A percentile compares a stretch with the other conserved stretches of the same genome.
These are phyloP conservation scores for Hygrophila difformis DNA, from an alignment of 257 asterid species.

Conservation along the genomic window DNA sequence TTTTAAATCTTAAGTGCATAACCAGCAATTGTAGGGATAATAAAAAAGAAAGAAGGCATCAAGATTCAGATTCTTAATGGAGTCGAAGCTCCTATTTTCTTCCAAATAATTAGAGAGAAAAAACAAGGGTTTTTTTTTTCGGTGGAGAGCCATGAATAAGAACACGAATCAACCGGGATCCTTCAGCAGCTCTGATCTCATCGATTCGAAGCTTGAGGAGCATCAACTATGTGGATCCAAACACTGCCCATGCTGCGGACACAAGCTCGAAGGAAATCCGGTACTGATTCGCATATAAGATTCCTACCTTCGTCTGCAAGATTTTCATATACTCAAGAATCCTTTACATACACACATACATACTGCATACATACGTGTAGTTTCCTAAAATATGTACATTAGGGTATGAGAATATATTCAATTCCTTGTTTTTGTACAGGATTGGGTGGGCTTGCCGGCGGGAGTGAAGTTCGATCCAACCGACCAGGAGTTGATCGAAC, in stretches of 20 bases:
- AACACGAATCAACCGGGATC: conserved; percentile 40
- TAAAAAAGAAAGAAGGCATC: not conserved
- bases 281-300: conserved; percentile 28
- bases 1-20: too few relatives aligned
- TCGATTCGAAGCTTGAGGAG: conserved; percentile 93
- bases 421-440: conserved; percentile 27
- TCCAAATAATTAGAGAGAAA: not conserved
- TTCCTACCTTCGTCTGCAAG: conserved; percentile 43
- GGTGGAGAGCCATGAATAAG: conserved; percentile 37
- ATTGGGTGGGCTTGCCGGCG: conserved; percentile 97
- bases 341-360: conserved; percentile 14
- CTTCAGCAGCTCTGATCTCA: conserved; percentile 76
- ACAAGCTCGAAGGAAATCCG: conserved; percentile 86
- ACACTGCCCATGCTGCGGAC: conserved; percentile 97
- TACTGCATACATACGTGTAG: too few relatives aligned
- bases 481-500: conserved; percentile 93
- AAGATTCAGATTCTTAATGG: not conserved
- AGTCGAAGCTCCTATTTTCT: conserved; percentile 3
- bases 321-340: conserved; percentile 17
- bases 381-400: not conserved
- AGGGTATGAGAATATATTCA: too few relatives aligned
- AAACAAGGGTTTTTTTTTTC: conserved; percentile 5
- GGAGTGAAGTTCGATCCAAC: conserved; percentile 99
- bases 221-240: conserved; percentile 91
- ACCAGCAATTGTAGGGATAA: not conserved